Conservation (phyloP, 2,329 filamentous ascomycete species). For the Neofusicoccum kwambonambiense region DNA sequence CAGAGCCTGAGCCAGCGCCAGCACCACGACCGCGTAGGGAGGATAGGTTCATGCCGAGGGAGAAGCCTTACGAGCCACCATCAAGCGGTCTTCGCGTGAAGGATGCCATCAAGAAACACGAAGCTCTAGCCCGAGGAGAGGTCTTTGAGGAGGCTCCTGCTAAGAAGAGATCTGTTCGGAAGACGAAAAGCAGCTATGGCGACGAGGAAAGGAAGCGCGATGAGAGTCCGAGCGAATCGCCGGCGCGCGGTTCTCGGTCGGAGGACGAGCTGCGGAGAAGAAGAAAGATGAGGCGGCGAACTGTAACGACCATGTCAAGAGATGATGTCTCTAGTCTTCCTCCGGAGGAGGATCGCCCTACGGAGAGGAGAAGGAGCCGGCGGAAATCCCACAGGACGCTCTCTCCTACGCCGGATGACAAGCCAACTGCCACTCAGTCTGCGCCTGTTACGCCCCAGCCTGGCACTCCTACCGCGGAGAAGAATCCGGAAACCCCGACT, state of each 20-base stretch:
- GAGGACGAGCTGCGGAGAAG: slow-evolving; percentile 28
- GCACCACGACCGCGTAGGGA: not conserved
- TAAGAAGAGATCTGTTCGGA: slow-evolving; percentile 14
- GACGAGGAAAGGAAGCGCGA: slow-evolving; percentile 4
- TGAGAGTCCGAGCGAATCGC: not conserved
- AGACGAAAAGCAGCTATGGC: slow-evolving; percentile 10
- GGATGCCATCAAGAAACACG: slow-evolving; percentile 7
- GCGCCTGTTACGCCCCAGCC: slow-evolving; percentile 13
- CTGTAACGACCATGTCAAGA: not conserved
- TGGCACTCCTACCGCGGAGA: slow-evolving; percentile 20
- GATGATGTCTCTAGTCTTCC: not conserved
- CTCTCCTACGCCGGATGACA: slow-evolving; percentile 7
- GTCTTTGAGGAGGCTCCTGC: not conserved
- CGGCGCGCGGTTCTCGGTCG: slow-evolving; percentile 1
- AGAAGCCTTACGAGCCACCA: slow-evolving; percentile 2
- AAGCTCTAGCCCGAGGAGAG: slow-evolving; percentile 1
- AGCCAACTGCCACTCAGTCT: slow-evolving; percentile 15
- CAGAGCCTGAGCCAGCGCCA: not conserved
- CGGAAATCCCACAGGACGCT: not conserved
- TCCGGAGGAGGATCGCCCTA: not conserved
- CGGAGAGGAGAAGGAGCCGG: slow-evolving; percentile 10
- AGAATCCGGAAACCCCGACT: slow-evolving; percentile 35
- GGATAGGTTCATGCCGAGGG: not conserved
- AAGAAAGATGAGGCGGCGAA: slow-evolving; percentile 18
- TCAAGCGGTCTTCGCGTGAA: not conserved